Base-by-base conservation (phyloP, 1,284 basidiomycete genomes). In the Rhodotorula mucilaginosa region DNA sequence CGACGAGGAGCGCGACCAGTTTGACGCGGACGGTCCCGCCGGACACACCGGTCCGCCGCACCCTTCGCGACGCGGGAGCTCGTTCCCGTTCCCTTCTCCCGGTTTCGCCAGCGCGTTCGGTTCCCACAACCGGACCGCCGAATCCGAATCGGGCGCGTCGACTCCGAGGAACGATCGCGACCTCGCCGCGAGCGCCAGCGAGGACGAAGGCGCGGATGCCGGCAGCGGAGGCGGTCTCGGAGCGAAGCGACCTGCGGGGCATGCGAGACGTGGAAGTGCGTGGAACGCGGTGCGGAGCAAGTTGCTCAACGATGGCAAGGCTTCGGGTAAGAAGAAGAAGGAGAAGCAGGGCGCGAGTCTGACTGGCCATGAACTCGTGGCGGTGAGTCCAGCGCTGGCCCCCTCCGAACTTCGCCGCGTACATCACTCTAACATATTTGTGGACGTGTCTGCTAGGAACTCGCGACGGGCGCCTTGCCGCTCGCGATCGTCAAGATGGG, bases 401-500 rank as follows among this genome's bases (percentile, higher is more conserved):
- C n/a, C n/a, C n/a, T n/a, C n/a, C n/a, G n/a, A n/a, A n/a, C n/a
- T n/a, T n/a, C n/a, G n/a, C n/a, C n/a, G n/a, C n/a, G 39, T 44
- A 44, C 39, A 44, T 10, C 8, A 21, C 2, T 5, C 29, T 58
- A 19, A 51, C n/a, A 1, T 52, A 5, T 0, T 1, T 13, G 15
- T 2, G 2, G 12, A 10, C 23, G 23, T 8, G 19, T 23, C 29
- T 56, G 26, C 63, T 13, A 76, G 74, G 73, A 74, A 60, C 64
- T 76, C 56, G 67, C 75, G 19, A 70, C 69, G 5, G 75, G 75
- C 48, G 70, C 68, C 16, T 65, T 76, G 1, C 75, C 75, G 12
- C 69, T 76, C 60, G 75, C 74, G 16, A 65, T 76, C 58, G 58
- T 76, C 67, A 76, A 76, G 63, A 76, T 76, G 75, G 68, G 63